phyloP scores from a whole-genome alignment of 1,139 yeast genomes.

The Magnusiomyces magnusii region DNA sequence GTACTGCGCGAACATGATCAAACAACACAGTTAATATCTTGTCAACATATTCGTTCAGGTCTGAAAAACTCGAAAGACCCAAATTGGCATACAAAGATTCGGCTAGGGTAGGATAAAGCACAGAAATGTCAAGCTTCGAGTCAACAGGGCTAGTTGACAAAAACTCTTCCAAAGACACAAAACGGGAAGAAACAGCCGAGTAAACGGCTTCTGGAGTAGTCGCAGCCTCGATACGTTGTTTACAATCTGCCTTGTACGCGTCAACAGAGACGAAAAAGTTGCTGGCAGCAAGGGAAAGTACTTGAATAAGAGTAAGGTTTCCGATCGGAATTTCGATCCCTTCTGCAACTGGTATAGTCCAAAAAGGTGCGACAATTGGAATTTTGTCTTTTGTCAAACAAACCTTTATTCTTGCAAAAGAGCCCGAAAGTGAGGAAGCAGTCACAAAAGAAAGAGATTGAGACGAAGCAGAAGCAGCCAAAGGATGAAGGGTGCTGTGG shows the following conservation, averaged over 20 bases:
- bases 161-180: constrained; percentile 57
- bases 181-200: constrained; percentile 36
- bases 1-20: constrained; percentile 50
- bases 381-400: constrained; percentile 76
- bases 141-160: constrained; percentile 47
- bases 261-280: constrained; percentile 2
- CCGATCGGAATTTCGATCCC: constrained; percentile 45
- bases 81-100: constrained; percentile 48
- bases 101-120: constrained; percentile 68
- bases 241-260: constrained; percentile 12
- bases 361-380: constrained; percentile 71
- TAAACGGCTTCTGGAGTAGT: constrained; percentile 24
- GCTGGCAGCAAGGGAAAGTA: constrained; percentile 26
- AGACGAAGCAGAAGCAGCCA: constrained; percentile 16
- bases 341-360: constrained; percentile 52
- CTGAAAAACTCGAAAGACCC: constrained; percentile 38
- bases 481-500: neutral
- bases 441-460: constrained; percentile 70
- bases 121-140: constrained; percentile 68
- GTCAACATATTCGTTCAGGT: constrained; percentile 71
- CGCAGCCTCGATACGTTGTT: constrained; percentile 30
- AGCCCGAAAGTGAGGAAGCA: constrained; percentile 83
- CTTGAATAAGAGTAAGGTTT: constrained; percentile 39
- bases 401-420: constrained; percentile 61
- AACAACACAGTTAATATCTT: constrained; percentile 63